Evolutionary conservation across 257 asterid genomes (phyloP), one percentile per base, ranked within the genome.

Genomic region (Fraxinus quadrangulata): DNA sequence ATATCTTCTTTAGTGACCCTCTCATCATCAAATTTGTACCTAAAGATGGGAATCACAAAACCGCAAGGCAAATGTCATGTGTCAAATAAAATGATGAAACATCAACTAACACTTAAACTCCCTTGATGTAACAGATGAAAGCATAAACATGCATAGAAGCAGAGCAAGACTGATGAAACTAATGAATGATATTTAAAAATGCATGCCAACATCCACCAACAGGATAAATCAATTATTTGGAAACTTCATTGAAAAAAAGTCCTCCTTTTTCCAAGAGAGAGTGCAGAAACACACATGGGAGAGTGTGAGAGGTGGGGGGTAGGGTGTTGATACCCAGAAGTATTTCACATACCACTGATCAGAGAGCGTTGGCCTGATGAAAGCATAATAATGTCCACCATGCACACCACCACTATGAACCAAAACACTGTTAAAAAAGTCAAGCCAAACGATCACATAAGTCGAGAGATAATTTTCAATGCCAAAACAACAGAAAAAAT

Each of bases 391-490:
- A 76, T 93, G 99, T 76, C 99, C 99, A 74, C 99, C 98, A 59
- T 96, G 99, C 81, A 93, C 97, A 36, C 98, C 97, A 23, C 99
- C 98, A 5, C 98, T 93, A 82, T 96, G 99, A 75, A 96, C 99
- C 93, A 96, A 77, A 76, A 96, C 99, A 87, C 98, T 96, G 97
- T 79, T 65, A 81, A 37, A 72, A 73, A 78, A 47, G 69, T 73
- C 65, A 70, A 61, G 59, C 36, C 10, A 16, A 33, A 80, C 39
- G 26, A 26, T 10, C 51, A 74, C 67, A 74, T 31, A 71, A 68
- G 54, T 47, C n/a, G 19, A 47, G 80, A 40, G 71, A 42, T 19
- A 71, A 67, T 37, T 16, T 23, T 28, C 4, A 78, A 61, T 67
- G 68, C 73, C 71, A 78, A 75, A 69, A 63, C 24, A 33, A 75